These are phyloP conservation scores for Testicularia cyperi DNA, from an alignment of 1,284 basidiomycete genomes.

Conservation along the genomic window DNA sequence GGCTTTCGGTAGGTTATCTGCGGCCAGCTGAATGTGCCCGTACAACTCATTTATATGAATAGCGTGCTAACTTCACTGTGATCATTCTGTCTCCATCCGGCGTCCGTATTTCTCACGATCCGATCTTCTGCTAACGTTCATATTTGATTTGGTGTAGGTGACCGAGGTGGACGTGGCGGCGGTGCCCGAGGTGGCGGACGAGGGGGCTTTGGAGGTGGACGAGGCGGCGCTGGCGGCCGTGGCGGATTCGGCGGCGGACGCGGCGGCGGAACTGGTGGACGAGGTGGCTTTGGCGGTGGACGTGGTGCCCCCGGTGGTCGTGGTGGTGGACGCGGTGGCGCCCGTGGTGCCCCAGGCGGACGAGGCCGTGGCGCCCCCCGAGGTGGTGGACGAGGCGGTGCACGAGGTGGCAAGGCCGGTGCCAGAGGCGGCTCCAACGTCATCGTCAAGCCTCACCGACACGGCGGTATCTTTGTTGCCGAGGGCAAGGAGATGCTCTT, in stretches of 20 bases:
- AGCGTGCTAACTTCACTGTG: slow-evolving; percentile 4
- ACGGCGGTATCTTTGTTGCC: slow-evolving; percentile 73
- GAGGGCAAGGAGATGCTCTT: slow-evolving; percentile 84
- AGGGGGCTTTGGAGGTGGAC: slow-evolving; percentile 40
- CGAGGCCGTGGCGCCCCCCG: slow-evolving; percentile 38
- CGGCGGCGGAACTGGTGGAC: slow-evolving; percentile 64
- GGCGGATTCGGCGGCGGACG: slow-evolving; percentile 40
- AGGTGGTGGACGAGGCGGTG: slow-evolving; percentile 36
- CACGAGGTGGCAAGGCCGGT: slow-evolving; percentile 52
- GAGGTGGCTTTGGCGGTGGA: slow-evolving; percentile 52
- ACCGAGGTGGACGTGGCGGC: slow-evolving; percentile 53
- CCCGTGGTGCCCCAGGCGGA: slow-evolving; percentile 46
- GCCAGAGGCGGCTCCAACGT: slow-evolving; percentile 70
- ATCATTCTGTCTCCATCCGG: too few species aligned
- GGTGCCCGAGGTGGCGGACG: slow-evolving; percentile 46
- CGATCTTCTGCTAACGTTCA: too few species aligned
- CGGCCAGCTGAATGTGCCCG: too few species aligned
- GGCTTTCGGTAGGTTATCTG: slow-evolving; percentile 44
- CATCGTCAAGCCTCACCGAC: slow-evolving; percentile 91
- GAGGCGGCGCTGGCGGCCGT: slow-evolving; percentile 64
- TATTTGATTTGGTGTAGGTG: too few species aligned
- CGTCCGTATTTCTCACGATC: background rate
- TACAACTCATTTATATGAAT: too few species aligned
- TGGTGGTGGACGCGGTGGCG: slow-evolving; percentile 25
- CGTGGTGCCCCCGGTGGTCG: slow-evolving; percentile 35